phyloP scores from a whole-genome alignment of 768 basidiomycete species.

The Crucibulum laeve region DNA sequence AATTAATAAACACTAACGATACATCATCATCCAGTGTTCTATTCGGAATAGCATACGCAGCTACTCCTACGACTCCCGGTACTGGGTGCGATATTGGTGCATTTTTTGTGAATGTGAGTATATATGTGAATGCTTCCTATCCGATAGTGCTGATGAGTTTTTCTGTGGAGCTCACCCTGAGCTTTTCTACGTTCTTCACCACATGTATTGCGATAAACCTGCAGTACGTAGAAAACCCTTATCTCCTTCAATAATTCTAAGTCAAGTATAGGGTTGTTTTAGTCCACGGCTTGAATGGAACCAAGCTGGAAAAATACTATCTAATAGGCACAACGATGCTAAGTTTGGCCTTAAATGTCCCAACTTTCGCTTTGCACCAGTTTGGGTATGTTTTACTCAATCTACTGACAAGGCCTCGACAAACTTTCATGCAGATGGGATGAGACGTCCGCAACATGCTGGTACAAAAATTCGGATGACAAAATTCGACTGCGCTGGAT shows the following conservation, averaged over 20 bases:
- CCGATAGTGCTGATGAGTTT: neutral
- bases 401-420: neutral
- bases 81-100: conserved; percentile 14
- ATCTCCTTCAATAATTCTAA: neutral
- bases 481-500: conserved; percentile 15
- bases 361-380: conserved; percentile 14
- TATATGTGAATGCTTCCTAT: neutral
- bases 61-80: conserved; percentile 8
- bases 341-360: conserved; percentile 12
- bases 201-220: conserved; percentile 21
- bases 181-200: conserved; percentile 17
- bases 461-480: conserved; percentile 14
- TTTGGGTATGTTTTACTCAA: conserved; percentile 14
- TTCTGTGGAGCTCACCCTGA: conserved; percentile 10
- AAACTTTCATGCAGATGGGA: conserved; percentile 9
- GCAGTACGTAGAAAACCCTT: conserved; percentile 8
- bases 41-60: conserved; percentile 15
- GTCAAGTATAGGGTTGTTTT: conserved; percentile 14
- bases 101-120: conserved; percentile 15
- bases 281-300: conserved; percentile 18
- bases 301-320: conserved; percentile 22
- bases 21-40: conserved; percentile 10
- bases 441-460: conserved; percentile 13
- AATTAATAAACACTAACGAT: neutral
- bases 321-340: conserved; percentile 12